Percentiles rank a stretch among this genome's conserved stretches.
Evolutionary conservation across 2,329 filamentous ascomycete genomes (phyloP).

Genomic region (Cladosporium velox): DNA sequence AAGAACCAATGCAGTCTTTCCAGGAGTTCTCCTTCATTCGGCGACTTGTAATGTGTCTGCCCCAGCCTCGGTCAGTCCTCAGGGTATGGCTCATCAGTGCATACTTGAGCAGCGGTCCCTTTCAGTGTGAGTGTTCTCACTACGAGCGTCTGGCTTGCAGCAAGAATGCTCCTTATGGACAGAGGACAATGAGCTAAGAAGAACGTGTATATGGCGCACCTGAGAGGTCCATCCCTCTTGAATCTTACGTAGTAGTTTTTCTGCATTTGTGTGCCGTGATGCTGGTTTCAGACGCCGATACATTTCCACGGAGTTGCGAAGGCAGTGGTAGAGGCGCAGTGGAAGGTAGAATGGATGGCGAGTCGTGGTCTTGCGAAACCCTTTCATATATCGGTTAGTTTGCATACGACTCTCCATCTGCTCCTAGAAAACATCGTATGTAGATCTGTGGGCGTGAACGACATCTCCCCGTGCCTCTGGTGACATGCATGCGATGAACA

Average conservation of each 20-base stretch:
- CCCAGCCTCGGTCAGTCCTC: neutral
- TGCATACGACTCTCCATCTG: neutral
- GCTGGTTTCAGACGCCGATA: neutral
- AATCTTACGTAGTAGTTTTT: too few relatives aligned
- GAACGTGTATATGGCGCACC: too few relatives aligned
- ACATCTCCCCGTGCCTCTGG: neutral
- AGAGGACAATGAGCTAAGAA: neutral
- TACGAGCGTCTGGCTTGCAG: neutral
- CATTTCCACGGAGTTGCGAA: neutral
- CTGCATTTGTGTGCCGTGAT: neutral
- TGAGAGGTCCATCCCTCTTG: too few relatives aligned
- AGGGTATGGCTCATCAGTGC: neutral
- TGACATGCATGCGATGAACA: neutral
- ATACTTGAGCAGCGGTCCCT: neutral
- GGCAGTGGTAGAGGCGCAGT: too few relatives aligned
- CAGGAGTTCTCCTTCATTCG: neutral
- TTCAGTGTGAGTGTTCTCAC: neutral
- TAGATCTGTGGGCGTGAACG: neutral
- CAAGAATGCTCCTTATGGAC: neutral
- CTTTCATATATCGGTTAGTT: neutral
- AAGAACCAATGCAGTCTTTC: neutral
- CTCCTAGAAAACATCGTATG: neutral
- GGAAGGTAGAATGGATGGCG: too few relatives aligned
- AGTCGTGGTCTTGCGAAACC: too few relatives aligned
- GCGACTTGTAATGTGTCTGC: too few relatives aligned